A percentile compares a stretch with the other conserved stretches of the same genome.
phyloP scores from a whole-genome alignment of 1,284 basidiomycete species.

The Gomphus bonarii region DNA sequence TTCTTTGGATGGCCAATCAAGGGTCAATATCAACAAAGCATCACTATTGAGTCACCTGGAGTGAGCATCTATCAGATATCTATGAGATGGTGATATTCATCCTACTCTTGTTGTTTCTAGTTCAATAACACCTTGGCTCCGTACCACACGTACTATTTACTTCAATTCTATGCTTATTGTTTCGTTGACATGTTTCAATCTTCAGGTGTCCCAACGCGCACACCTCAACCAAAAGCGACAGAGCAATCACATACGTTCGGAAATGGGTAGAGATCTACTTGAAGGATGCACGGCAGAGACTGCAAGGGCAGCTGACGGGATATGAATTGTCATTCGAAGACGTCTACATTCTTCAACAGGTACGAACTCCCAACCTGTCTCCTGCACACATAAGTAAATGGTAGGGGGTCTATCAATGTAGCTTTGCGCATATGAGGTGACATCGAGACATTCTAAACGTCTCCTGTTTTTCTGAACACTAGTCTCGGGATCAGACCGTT shows the following conservation, averaged over 20 bases:
- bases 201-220: slow-evolving; percentile 51
- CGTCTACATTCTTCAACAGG: slow-evolving; percentile 60
- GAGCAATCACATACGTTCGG: slow-evolving; percentile 44
- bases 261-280: slow-evolving; percentile 70
- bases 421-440: slow-evolving; percentile 77
- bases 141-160: slow-evolving; percentile 45
- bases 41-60: slow-evolving; percentile 62
- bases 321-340: slow-evolving; percentile 64
- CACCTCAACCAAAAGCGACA: slow-evolving; percentile 37
- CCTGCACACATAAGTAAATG: neutral
- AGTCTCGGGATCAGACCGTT: slow-evolving; percentile 58
- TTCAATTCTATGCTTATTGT: neutral
- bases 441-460: neutral
- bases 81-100: neutral
- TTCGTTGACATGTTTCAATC: neutral
- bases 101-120: slow-evolving; percentile 21
- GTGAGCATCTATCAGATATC: slow-evolving; percentile 27
- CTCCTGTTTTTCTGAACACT: slow-evolving; percentile 14
- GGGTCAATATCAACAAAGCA: slow-evolving; percentile 69
- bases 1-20: slow-evolving; percentile 81
- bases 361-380: neutral
- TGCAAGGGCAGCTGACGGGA: slow-evolving; percentile 51
- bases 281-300: slow-evolving; percentile 48
- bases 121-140: slow-evolving; percentile 77
- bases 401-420: slow-evolving; percentile 16